A percentile compares a stretch with the other conserved stretches of the same genome.
These are phyloP conservation scores for Serendipita sp. DNA, from an alignment of 768 basidiomycete genomes.

Conservation along the genomic window DNA sequence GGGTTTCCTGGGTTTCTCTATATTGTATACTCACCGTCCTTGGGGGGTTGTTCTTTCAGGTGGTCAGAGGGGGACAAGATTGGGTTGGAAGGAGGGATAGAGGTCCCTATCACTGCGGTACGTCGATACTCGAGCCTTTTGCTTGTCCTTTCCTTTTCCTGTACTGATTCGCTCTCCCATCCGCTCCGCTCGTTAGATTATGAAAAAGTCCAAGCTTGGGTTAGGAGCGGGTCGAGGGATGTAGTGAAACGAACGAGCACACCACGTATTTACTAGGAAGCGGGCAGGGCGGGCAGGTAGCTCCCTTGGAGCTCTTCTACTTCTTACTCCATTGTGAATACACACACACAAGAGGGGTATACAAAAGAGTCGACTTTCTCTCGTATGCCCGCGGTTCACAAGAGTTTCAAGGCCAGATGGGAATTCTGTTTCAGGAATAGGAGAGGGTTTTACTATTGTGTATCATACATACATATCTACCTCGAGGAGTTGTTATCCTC, in stretches of 20 bases:
- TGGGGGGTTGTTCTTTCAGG: slow-evolving; percentile 8
- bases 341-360: no score
- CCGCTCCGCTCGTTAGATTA: slow-evolving; percentile 20
- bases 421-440: no score
- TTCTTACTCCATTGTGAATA: no score
- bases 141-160: background rate
- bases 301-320: no score
- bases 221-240: slow-evolving; percentile 42
- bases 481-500: no score
- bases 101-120: slow-evolving; percentile 56
- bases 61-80: slow-evolving; percentile 74
- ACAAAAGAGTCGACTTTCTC: no score
- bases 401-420: no score
- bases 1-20: background rate
- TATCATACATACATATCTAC: no score
- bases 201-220: slow-evolving; percentile 75
- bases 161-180: background rate
- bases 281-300: no score
- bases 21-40: background rate
- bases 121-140: background rate
- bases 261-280: no score
- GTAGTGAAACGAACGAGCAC: background rate
- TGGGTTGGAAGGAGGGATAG: slow-evolving; percentile 46
- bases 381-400: no score
- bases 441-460: no score